These are phyloP conservation scores for Herpetospermum pedunculosum DNA, from an alignment of 306 rosid genomes.

Conservation along the genomic window DNA sequence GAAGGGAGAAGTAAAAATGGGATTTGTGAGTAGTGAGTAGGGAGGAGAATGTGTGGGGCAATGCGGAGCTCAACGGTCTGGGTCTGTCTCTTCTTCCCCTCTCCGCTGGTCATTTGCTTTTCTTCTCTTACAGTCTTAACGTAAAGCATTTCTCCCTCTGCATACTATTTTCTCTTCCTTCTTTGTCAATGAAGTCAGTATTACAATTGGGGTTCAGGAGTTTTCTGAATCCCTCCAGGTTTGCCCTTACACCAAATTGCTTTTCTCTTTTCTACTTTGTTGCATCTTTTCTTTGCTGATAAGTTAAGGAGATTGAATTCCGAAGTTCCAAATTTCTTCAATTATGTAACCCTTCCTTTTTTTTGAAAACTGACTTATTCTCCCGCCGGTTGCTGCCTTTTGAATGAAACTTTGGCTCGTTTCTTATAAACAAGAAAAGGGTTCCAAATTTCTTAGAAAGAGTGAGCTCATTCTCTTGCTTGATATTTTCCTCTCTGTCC, in stretches of 20 bases:
- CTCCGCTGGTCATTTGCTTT: background rate
- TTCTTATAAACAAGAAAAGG: background rate
- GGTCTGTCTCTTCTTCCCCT: background rate
- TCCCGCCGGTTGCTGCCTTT: background rate
- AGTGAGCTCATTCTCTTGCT: background rate
- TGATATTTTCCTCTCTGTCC: too few relatives aligned
- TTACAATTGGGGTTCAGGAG: slow-evolving; percentile 28
- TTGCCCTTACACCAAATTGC: background rate
- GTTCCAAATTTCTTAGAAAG: background rate
- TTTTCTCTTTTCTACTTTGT: background rate
- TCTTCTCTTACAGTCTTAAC: slow-evolving; percentile 1
- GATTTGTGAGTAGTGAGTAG: background rate
- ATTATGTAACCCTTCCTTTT: background rate
- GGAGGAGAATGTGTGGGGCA: background rate
- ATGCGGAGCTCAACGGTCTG: background rate
- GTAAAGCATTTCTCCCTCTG: background rate
- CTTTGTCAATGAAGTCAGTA: slow-evolving; percentile 35
- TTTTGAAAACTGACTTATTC: background rate
- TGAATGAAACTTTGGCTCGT: background rate
- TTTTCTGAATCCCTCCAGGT: slow-evolving; percentile 34
- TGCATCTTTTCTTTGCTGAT: slow-evolving; percentile 4
- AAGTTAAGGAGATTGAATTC: background rate
- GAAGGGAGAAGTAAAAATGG: background rate
- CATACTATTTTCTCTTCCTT: background rate
- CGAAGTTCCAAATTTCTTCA: background rate